A percentile compares a stretch with the other conserved stretches of the same genome.
Conservation (phyloP, 345 rosid species). For the Citrus australasica region DNA sequence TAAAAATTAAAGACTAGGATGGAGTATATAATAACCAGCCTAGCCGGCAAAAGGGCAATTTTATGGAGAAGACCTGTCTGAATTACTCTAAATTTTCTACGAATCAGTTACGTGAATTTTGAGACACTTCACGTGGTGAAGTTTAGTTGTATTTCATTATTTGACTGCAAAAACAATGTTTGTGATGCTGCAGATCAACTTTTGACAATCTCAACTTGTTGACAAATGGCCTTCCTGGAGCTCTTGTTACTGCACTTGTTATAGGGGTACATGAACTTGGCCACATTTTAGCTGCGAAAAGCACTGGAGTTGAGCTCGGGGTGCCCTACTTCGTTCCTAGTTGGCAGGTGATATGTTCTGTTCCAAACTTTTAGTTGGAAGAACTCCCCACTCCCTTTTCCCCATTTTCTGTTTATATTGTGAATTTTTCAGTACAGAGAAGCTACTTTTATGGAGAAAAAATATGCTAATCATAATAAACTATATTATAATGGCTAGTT, state of each 20-base stretch:
- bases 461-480: too few species aligned
- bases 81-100: too few species aligned
- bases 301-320: constrained; percentile 67
- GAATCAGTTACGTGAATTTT: not conserved
- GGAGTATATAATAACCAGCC: not conserved
- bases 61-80: not conserved
- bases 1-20: not conserved
- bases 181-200: constrained; percentile 52
- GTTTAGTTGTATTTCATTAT: not conserved
- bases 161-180: constrained; percentile 2
- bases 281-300: constrained; percentile 69
- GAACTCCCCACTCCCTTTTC: not conserved
- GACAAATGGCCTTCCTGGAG: constrained; percentile 83
- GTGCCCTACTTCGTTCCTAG: constrained; percentile 95
- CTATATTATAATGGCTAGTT: too few species aligned
- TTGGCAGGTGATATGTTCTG: constrained; percentile 74
- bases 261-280: constrained; percentile 79
- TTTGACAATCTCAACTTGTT: constrained; percentile 73
- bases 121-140: not conserved
- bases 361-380: not conserved
- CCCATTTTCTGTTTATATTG: not conserved
- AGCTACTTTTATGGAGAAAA: too few species aligned
- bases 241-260: constrained; percentile 70
- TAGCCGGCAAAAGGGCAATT: not conserved
- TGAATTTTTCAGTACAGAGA: not conserved